phyloP scores from a whole-genome alignment of 2,329 filamentous ascomycete genomes.

The Trichoderma lentiforme region DNA sequence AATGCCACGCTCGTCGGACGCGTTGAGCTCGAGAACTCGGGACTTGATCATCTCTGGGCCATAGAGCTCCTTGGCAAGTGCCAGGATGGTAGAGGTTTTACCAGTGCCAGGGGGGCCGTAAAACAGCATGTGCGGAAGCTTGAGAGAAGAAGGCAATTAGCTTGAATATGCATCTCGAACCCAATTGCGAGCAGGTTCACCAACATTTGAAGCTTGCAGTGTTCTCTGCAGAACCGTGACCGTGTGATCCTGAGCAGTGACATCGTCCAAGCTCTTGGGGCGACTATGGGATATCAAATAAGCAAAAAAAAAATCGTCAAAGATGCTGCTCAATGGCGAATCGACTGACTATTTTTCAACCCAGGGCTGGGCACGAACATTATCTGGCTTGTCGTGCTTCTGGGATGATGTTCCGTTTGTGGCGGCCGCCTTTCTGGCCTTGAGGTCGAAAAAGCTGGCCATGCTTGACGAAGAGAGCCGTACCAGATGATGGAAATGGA shows the following conservation, averaged over 20 bases:
- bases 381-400: constrained; percentile 60
- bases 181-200: constrained; percentile 20
- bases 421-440: constrained; percentile 78
- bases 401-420: constrained; percentile 58
- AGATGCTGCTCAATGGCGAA: neutral
- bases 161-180: neutral
- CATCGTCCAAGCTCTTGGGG: constrained; percentile 89
- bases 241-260: constrained; percentile 96
- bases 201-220: constrained; percentile 86
- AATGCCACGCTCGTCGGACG: constrained; percentile 97
- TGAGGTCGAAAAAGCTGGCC: constrained; percentile 94
- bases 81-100: constrained; percentile 96
- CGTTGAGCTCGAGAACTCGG: constrained; percentile 97
- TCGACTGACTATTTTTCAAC: constrained; percentile 91
- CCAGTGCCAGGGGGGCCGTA: constrained; percentile 96
- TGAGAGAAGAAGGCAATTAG: constrained; percentile 7
- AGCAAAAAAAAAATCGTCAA: constrained; percentile 23
- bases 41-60: constrained; percentile 90
- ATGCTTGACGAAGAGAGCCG: constrained; percentile 45
- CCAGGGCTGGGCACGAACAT: constrained; percentile 79
- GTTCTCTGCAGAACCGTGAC: constrained; percentile 89
- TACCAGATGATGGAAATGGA: neutral
- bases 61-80: constrained; percentile 94
- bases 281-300: constrained; percentile 57
- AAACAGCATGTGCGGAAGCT: constrained; percentile 97